A percentile compares a stretch with the other conserved stretches of the same genome.
phyloP scores from a whole-genome alignment of 2,329 filamentous ascomycete genomes.

The Verticillium nonalfalfae region DNA sequence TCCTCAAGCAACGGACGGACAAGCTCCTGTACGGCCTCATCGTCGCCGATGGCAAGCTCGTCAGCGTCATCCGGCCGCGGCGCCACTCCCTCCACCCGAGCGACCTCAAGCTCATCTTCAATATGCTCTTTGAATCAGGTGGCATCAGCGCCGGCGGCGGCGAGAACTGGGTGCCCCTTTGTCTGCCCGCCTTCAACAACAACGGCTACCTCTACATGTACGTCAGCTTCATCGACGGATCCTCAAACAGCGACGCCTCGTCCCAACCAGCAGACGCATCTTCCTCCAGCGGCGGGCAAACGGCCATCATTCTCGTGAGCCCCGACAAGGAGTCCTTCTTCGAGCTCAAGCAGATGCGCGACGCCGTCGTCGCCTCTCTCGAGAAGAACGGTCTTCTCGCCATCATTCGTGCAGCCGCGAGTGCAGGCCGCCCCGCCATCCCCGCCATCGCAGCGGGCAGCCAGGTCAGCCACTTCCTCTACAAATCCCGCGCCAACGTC shows the following conservation, averaged over 20 bases:
- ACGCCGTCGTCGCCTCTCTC: constrained; percentile 60
- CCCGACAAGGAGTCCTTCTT: constrained; percentile 92
- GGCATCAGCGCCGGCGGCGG: constrained; percentile 84
- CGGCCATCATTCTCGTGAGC: constrained; percentile 91
- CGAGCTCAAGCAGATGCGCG: constrained; percentile 69
- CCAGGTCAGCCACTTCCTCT: constrained; percentile 84
- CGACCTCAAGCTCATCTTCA: constrained; percentile 94
- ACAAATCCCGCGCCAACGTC: constrained; percentile 90
- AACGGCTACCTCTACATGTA: constrained; percentile 98
- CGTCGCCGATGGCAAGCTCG: constrained; percentile 84
- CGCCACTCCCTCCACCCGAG: constrained; percentile 94
- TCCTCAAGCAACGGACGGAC: constrained; percentile 71
- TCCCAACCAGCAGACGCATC: constrained; percentile 45
- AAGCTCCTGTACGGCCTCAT: constrained; percentile 88
- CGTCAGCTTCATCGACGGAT: constrained; percentile 81
- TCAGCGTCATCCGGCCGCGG: constrained; percentile 90
- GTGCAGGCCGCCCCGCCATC: constrained; percentile 62
- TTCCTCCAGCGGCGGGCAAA: constrained; percentile 46
- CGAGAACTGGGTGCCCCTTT: constrained; percentile 96
- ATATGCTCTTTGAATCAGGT: constrained; percentile 96
- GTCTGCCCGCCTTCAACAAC: constrained; percentile 94
- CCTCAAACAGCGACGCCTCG: constrained; percentile 29
- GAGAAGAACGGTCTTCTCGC: constrained; percentile 69
- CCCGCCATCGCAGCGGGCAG: constrained; percentile 75
- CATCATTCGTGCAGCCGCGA: constrained; percentile 66